Conservation (phyloP, 1,284 basidiomycete genomes). For the Austroboletus olivaceoglutinosus region DNA sequence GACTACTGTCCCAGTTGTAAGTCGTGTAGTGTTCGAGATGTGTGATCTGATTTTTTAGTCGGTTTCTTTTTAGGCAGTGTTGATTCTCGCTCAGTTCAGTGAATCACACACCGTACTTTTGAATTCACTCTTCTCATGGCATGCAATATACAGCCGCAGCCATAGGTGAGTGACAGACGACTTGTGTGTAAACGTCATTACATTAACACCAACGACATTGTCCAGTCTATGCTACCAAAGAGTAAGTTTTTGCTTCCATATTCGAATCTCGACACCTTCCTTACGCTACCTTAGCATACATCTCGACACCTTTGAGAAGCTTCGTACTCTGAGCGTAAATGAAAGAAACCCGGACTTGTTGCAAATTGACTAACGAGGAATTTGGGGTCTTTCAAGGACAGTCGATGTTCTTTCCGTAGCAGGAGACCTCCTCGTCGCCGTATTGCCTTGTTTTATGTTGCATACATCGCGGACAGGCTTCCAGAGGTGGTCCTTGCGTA, state of each 20-base stretch:
- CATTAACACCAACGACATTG: neutral
- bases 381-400: neutral
- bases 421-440: neutral
- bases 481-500: neutral
- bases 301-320: constrained; percentile 39
- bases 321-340: constrained; percentile 17
- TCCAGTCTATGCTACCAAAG: constrained; percentile 40
- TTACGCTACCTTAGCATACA: constrained; percentile 22
- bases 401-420: neutral
- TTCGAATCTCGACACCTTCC: neutral
- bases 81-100: constrained; percentile 56
- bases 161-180: constrained; percentile 16
- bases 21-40: neutral
- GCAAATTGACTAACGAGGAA: too few species aligned
- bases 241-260: constrained; percentile 33
- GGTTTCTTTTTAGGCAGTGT: constrained; percentile 8
- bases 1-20: constrained; percentile 8
- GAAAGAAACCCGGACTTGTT: neutral
- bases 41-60: neutral
- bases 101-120: constrained; percentile 13
- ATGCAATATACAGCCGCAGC: constrained; percentile 8
- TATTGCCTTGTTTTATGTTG: neutral
- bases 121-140: neutral
- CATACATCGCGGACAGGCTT: neutral
- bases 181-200: neutral